phyloP scores from a whole-genome alignment of 2,329 filamentous ascomycete species.

The Colletotrichum liaoningense region DNA sequence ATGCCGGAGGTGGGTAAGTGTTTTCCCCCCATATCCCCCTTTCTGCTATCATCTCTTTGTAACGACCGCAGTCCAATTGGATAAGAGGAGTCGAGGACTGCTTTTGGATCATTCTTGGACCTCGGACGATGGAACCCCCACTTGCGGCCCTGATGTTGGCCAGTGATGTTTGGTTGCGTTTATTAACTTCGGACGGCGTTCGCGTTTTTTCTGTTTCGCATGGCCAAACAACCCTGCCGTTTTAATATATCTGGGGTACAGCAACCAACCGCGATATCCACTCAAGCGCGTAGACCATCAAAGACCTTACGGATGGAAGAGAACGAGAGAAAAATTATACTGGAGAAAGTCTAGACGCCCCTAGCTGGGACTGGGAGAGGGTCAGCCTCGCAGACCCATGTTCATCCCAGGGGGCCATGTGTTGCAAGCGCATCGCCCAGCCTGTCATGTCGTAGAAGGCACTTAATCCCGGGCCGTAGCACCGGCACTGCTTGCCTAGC shows the following conservation, averaged over 20 bases:
- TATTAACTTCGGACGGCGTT: constrained; percentile 34
- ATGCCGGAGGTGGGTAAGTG: neutral
- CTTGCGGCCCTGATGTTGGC: constrained; percentile 5
- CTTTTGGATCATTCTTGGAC: neutral
- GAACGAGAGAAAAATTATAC: neutral
- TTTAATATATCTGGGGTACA: constrained; percentile 20
- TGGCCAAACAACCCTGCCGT: neutral
- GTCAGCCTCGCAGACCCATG: neutral
- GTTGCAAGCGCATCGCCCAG: neutral
- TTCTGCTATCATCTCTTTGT: constrained; percentile 11
- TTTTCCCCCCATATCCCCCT: neutral
- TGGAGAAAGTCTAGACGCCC: neutral
- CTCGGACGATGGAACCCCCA: constrained; percentile 7
- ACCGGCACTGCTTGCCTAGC: constrained; percentile 17
- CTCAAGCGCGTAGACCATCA: neutral
- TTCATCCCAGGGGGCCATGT: neutral
- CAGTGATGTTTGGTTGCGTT: neutral
- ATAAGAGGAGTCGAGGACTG: neutral
- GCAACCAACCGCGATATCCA: neutral
- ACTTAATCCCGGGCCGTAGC: neutral
- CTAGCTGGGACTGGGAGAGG: neutral
- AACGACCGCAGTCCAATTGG: constrained; percentile 20
- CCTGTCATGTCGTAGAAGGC: neutral
- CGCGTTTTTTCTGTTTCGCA: constrained; percentile 27
- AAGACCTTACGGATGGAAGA: too few species aligned